Base-by-base conservation (phyloP, 768 basidiomycete species). In the Hypsizygus marmoreus region DNA sequence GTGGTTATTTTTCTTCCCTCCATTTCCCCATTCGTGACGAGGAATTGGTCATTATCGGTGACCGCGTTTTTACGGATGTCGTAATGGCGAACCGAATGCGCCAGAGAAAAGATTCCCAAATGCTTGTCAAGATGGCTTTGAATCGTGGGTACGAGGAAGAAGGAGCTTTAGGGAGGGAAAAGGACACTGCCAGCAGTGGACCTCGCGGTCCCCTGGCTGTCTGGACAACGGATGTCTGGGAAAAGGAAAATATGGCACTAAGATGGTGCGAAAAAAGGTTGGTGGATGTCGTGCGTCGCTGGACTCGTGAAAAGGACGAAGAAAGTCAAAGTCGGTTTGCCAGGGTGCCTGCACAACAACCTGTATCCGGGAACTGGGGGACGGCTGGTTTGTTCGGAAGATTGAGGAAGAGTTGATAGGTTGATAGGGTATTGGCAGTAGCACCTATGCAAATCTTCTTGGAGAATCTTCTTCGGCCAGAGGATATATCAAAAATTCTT, bases 31-130 rank as follows among this genome's bases (percentile, higher is more conserved):
- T 91, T 32, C 64, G 69, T 22, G 78, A 82, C 51, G 69, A 82
- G 19, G 79, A 86, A 47, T 70, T 97, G 32, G 69, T 97, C 45
- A 67, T 97, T 29, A 84, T 99, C 10, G 95, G 95, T 0, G 95
- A 99, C 69, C 80, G 95, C 9, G 68, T 97, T 40, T 88, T 97
- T 57, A 99, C 95, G 0, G 95, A 99, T 62, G 69, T 94, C 13
- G 78, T 97, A 41, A 73, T 97, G 65, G 86, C 91, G 7, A 86
- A 89, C 55, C 82, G 91, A 26, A 83, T 94, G 72, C 64, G 63
- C 20, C 59, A 46, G 20, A 56, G 45, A 47, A 57, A 49, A 19
- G 39, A 13, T 20, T 19, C 42, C 20, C 46, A 41, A 23, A 23
- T 42, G 26, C 19, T 54, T 3, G 16, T 54, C 16, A 48, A 38